A percentile compares a stretch with the other conserved stretches of the same genome.
Evolutionary conservation across 441 rosid genomes (phyloP).

Genomic region (Mallotus repandus): DNA sequence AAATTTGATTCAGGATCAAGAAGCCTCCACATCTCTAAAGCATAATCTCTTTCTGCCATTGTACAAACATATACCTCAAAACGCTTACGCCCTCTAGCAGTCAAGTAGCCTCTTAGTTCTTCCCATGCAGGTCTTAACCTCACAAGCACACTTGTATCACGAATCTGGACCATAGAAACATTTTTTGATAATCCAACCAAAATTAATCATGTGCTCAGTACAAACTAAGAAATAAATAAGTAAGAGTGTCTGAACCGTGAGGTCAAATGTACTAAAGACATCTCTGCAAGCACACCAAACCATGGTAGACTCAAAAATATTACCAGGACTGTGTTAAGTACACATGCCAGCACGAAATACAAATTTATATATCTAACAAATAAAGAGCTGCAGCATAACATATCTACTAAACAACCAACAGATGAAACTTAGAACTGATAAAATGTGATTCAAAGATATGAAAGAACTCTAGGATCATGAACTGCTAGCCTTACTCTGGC

Average conservation of each 20-base stretch:
- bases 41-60: constrained; percentile 99
- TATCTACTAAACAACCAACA: neutral
- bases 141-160: constrained; percentile 99
- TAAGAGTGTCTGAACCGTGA: neutral
- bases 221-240: constrained; percentile 1
- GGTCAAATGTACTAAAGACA: neutral
- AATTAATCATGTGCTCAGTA: constrained; percentile 12
- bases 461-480: constrained; percentile 3
- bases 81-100: constrained; percentile 96
- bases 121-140: constrained; percentile 99
- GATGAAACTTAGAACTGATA: neutral
- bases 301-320: neutral
- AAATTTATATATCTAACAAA: neutral
- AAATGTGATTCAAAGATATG: neutral
- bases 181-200: constrained; percentile 12
- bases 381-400: neutral
- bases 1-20: constrained; percentile 97
- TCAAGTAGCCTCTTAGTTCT: constrained; percentile 89
- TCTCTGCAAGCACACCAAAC: neutral
- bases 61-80: constrained; percentile 99
- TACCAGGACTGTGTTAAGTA: neutral
- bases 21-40: constrained; percentile 99
- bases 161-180: constrained; percentile 48
- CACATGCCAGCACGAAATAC: neutral
- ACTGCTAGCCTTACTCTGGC: neutral